Conservation (phyloP, 306 rosid genomes). For the Cyamopsis tetragonoloba region DNA sequence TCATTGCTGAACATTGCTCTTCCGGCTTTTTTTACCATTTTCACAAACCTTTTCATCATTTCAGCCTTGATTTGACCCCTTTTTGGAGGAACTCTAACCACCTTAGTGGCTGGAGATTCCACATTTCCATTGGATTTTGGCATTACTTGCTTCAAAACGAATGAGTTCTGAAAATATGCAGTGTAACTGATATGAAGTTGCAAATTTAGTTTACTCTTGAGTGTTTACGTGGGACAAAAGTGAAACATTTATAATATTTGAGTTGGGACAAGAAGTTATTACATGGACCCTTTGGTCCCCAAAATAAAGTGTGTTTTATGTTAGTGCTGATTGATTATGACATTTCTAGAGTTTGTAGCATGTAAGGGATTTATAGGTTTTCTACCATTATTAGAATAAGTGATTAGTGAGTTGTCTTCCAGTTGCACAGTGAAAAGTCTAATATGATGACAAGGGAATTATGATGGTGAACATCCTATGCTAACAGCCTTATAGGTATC, state of each 20-base stretch:
- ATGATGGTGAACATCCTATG: not conserved
- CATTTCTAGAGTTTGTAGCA: not conserved
- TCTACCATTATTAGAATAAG: not conserved
- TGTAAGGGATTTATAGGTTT: not conserved
- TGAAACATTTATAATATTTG: conserved; percentile 9
- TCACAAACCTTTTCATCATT: conserved; percentile 33
- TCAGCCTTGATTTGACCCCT: conserved; percentile 62
- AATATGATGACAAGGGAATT: not conserved
- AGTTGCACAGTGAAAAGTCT: not conserved
- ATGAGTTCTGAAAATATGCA: not conserved
- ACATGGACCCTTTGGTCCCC: not conserved
- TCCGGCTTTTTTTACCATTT: conserved; percentile 30
- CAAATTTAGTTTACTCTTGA: not conserved
- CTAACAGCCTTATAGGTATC: not conserved
- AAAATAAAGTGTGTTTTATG: not conserved
- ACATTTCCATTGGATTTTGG: conserved; percentile 20
- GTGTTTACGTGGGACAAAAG: not conserved
- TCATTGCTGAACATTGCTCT: conserved; percentile 31
- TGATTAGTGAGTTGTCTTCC: not conserved
- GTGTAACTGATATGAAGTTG: not conserved
- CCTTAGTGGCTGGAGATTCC: conserved; percentile 10
- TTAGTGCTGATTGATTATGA: not conserved
- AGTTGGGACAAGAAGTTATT: conserved; percentile 1
- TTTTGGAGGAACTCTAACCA: conserved; percentile 45
- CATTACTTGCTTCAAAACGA: conserved; percentile 36